These are phyloP conservation scores for Melastoma candidum DNA, from an alignment of 441 rosid genomes.

Conservation along the genomic window DNA sequence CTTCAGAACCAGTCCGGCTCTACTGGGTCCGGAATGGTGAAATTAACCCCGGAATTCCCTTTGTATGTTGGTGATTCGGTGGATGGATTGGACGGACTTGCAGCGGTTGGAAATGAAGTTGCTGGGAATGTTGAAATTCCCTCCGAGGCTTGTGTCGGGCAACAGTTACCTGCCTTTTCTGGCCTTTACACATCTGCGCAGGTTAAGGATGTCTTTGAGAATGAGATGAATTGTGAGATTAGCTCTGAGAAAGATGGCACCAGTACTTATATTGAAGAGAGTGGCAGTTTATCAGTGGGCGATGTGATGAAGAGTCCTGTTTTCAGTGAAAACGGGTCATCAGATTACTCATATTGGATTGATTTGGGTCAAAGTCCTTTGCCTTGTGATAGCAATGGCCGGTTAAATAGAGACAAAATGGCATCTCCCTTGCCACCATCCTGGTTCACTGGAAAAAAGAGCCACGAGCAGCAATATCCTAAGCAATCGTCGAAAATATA, in stretches of 20 bases:
- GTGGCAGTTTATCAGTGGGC: slow-evolving; percentile 79
- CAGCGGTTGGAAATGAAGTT: slow-evolving; percentile 43
- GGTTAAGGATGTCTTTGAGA: slow-evolving; percentile 84
- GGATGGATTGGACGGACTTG: slow-evolving; percentile 65
- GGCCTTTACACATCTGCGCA: slow-evolving; percentile 85
- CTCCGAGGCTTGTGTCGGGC: slow-evolving; percentile 41
- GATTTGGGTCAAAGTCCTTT: slow-evolving; percentile 94
- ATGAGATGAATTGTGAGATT: slow-evolving; percentile 68
- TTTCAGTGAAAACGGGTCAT: slow-evolving; percentile 93
- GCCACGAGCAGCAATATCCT: slow-evolving; percentile 46
- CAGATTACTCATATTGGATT: slow-evolving; percentile 84
- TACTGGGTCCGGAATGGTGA: slow-evolving; percentile 96
- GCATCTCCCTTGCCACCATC: slow-evolving; percentile 69
- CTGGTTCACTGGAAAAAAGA: slow-evolving; percentile 62
- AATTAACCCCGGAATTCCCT: slow-evolving; percentile 88
- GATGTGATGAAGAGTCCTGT: slow-evolving; percentile 95
- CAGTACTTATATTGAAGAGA: slow-evolving; percentile 85
- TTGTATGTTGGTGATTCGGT: slow-evolving; percentile 77
- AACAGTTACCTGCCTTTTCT: slow-evolving; percentile 93
- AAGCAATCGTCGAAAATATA: slow-evolving; percentile 54
- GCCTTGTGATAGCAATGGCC: slow-evolving; percentile 53
- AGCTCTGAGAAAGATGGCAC: slow-evolving; percentile 84
- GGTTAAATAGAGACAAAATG: slow-evolving; percentile 40
- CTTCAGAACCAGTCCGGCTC: slow-evolving; percentile 85
- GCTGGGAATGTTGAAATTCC: slow-evolving; percentile 40